Evolutionary conservation across 768 basidiomycete genomes (phyloP), one percentile per base, ranked within the genome.

Genomic region (Lactarius evosmus): DNA sequence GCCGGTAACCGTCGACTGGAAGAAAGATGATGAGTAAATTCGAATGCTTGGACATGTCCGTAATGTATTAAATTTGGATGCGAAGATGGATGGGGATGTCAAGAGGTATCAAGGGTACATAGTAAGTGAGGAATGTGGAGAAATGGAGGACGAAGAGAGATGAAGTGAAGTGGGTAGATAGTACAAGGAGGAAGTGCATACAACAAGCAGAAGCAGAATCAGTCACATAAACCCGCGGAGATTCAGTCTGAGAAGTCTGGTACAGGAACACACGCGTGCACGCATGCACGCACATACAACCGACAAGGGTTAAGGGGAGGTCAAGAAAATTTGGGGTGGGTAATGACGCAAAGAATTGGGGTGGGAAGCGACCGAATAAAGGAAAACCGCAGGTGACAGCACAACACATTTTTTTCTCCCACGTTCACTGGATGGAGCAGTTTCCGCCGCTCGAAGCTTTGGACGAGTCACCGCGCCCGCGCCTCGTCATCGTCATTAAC

Each of bases 341-440:
- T 12, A 12, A 7, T 11, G 44, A 22, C 22, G 41, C 41, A 9
- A 22, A n/a, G 53, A 11, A 34, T 12, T 32, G 22, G 54, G 54
- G 4, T 4, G 17, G 7, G 12, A 53, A 7, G 32, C 30, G 30
- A 7, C 19, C 30, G 30, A 53, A 8, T 29, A 32, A 53, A n/a
- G 12, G 0, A 19, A 32, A 33, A 32, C 0, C 22, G 30, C 17
- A 11, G 12, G 11, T 17, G 17, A 19, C 11, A 46, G 2, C 27
- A 19, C 6, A 22, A 3, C 36, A 29, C 32, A 32, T 29, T 49
- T 61, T 46, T 49, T 38, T 27, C 46, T 49, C 25, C 29, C 30
- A 4, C 30, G 9, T 17, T 58, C 56, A 63, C 50, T 66, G 65
- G 17, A 63, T 49, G n/a, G 38, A 50, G 50, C 67, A 68, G 38